Conservation (phyloP, 352 stramenopile species). For the Phytophthora litchii region DNA sequence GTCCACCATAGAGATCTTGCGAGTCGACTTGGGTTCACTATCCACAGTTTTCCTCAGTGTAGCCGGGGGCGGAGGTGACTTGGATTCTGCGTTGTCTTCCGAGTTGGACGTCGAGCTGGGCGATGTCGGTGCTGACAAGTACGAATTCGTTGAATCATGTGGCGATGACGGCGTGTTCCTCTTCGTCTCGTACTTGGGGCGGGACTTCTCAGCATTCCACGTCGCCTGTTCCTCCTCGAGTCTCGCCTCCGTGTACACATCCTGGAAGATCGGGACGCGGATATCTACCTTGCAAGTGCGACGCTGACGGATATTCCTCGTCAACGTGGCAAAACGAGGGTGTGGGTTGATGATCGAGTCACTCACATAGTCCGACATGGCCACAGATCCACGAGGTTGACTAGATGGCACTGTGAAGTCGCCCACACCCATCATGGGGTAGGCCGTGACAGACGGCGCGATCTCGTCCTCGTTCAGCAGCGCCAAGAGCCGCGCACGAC, state of each 20-base stretch:
- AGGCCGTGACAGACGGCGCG: conserved; percentile 95
- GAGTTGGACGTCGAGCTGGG: conserved; percentile 62
- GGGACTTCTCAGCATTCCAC: conserved; percentile 83
- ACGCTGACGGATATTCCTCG: conserved; percentile 98
- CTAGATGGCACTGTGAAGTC: conserved; percentile 89
- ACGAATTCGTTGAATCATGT: conserved; percentile 10
- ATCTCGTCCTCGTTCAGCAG: conserved; percentile 96
- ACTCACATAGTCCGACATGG: conserved; percentile 96
- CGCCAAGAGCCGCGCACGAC: conserved; percentile 94
- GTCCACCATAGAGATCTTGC: conserved; percentile 37
- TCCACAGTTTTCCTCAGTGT: conserved; percentile 22
- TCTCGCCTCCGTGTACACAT: conserved; percentile 82
- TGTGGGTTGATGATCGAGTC: conserved; percentile 99
- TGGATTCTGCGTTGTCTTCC: conserved; percentile 51
- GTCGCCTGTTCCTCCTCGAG: conserved; percentile 67
- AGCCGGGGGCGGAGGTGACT: conserved; percentile 52
- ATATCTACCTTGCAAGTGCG: conserved; percentile 88
- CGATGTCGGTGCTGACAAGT: conserved; percentile 31
- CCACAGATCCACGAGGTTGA: conserved; percentile 73
- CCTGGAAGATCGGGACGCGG: conserved; percentile 84
- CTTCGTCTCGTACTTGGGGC: conserved; percentile 81
- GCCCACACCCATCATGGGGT: conserved; percentile 96
- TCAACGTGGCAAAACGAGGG: conserved; percentile 98
- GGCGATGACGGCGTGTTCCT: conserved; percentile 22
- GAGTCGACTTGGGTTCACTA: conserved; percentile 53